Conservation (phyloP, 2,329 filamentous ascomycete genomes). For the Scedosporium dehoogii region DNA sequence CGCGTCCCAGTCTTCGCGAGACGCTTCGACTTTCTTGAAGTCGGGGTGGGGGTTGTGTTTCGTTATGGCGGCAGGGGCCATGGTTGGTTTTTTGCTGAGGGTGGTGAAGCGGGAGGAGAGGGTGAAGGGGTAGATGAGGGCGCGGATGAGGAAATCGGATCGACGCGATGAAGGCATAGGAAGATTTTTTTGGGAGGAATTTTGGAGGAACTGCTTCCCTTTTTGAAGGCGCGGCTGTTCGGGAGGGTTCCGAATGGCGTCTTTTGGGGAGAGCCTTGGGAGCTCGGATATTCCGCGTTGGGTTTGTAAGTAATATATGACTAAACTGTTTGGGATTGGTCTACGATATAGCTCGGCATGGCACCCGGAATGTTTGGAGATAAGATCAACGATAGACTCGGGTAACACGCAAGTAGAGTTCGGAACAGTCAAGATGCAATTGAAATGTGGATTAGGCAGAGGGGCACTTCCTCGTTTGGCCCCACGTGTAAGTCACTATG, state of each 20-base stretch:
- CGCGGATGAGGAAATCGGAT: background rate
- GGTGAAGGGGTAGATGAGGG: background rate
- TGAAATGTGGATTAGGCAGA: too few relatives aligned
- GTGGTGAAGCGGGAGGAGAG: slow-evolving; percentile 1
- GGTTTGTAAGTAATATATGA: too few relatives aligned
- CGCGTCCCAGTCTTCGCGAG: slow-evolving; percentile 50
- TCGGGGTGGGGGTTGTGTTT: slow-evolving; percentile 33
- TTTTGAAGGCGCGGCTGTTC: too few relatives aligned
- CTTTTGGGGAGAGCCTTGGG: background rate
- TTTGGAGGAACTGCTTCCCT: background rate
- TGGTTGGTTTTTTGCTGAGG: slow-evolving; percentile 1
- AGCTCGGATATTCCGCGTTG: too few relatives aligned
- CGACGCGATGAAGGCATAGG: background rate
- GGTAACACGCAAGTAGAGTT: too few relatives aligned
- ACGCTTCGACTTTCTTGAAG: slow-evolving; percentile 62
- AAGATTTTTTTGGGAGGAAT: background rate
- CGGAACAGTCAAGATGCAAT: too few relatives aligned
- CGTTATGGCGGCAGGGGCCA: background rate
- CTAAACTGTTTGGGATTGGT: background rate
- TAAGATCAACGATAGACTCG: background rate
- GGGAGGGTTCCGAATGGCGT: too few relatives aligned
- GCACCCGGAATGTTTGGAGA: background rate
- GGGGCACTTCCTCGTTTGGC: too few relatives aligned
- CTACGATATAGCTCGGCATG: background rate
- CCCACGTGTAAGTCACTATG: too few relatives aligned